Base-by-base conservation (phyloP, 2,329 filamentous ascomycete genomes). In the Xylariaceae sp. region DNA sequence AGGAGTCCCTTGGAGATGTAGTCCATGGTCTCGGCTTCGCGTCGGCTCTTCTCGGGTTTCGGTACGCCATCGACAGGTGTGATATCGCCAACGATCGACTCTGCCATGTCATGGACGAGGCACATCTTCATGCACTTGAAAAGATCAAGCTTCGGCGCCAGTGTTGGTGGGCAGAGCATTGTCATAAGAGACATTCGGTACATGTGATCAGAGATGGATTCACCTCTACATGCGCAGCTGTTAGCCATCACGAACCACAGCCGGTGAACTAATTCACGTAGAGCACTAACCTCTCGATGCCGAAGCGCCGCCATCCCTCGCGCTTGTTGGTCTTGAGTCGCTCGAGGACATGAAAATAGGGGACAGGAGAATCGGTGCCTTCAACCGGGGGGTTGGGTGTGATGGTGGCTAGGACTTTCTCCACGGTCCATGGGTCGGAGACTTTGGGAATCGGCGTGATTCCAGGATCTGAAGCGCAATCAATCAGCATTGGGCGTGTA, bases 171-270 rank as follows among this genome's bases (percentile, higher is more conserved):
- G 2, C 91, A 92, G 65, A 97, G 84, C 87, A 99, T 90, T 64
- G 90, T 92, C 74, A 99, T 91, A 67, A 99, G 84, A 53, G 92
- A 91, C 94, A 99, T 99, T 76, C 94, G 92, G 77, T 97, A 99
- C 94, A 99, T 99, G 81, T 99, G 94, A 77, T 99, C 94, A 56
- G 90, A 84, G 71, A 99, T 97, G 1, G 91, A 96, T 75, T 99
- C 94, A 73, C 90, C 89, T 59, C 82, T 86, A 63, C 4, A 23
- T 8, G 10, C 34, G 15, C 45, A 37, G 10, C 4, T 18, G 34
- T 59, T 30, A 62, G 61, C 54, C n/a, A 39, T 1, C 2, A 18
- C 23, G 37, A 15, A 30, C 17, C 30, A 3, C 6, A 13, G n/a
- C 4, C 2, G 17, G 18, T 30, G 13, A 11, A 30, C 7, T 39